These are phyloP conservation scores for Clarkia xantiana DNA, from an alignment of 345 rosid genomes.

Conservation along the genomic window DNA sequence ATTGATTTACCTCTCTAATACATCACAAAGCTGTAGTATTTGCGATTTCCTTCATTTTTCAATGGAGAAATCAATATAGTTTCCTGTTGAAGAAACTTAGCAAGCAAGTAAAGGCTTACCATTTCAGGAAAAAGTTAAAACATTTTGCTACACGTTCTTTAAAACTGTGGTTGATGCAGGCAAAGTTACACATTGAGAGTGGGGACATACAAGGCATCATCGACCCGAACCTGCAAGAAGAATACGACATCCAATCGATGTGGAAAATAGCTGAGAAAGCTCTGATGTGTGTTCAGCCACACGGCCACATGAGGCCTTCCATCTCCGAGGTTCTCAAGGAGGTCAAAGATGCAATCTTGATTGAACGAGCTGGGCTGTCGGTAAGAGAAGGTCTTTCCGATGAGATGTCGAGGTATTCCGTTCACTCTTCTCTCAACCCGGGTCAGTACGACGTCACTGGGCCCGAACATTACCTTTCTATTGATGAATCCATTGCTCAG, in stretches of 20 bases:
- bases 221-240: conserved; percentile 49
- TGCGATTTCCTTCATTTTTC: no score
- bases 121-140: no score
- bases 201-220: conserved; percentile 89
- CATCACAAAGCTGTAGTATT: no score
- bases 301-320: conserved; percentile 83
- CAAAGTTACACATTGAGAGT: conserved; percentile 83
- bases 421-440: conserved; percentile 50
- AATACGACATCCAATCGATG: conserved; percentile 85
- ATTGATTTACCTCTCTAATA: no score
- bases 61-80: no score
- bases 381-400: conserved; percentile 60
- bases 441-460: conserved; percentile 38
- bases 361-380: conserved; percentile 46
- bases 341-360: conserved; percentile 74
- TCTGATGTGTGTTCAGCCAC: conserved; percentile 74
- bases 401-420: conserved; percentile 56
- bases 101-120: no score
- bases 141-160: no score
- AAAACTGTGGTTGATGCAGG: no score
- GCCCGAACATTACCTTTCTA: conserved; percentile 35
- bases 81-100: no score
- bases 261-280: conserved; percentile 99
- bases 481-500: conserved; percentile 44
- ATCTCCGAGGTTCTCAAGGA: conserved; percentile 93